Evolutionary conservation across 2,329 filamentous ascomycete species (phyloP).

Genomic region (Neoscytalidium dimidiatum): DNA sequence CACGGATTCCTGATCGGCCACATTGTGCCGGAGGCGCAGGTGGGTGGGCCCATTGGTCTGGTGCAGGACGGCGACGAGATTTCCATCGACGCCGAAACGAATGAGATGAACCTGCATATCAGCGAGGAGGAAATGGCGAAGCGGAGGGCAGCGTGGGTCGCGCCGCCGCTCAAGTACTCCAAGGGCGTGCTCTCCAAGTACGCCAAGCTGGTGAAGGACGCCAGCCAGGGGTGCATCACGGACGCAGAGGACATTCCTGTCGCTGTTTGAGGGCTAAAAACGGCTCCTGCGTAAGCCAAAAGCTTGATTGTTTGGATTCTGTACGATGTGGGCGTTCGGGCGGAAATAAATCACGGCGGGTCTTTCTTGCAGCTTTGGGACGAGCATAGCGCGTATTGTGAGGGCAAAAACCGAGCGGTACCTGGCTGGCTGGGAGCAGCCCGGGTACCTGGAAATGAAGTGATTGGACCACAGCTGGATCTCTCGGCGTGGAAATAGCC

Average conservation of each 20-base stretch:
- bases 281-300: neutral
- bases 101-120: constrained; percentile 66
- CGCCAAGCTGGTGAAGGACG: constrained; percentile 56
- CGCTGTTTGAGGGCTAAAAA: neutral
- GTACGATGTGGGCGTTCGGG: constrained; percentile 14
- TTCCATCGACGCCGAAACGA: constrained; percentile 78
- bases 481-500: constrained; percentile 17
- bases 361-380: neutral
- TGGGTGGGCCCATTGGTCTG: constrained; percentile 81
- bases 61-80: constrained; percentile 80
- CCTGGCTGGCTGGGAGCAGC: constrained; percentile 5
- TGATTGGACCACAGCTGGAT: constrained; percentile 14
- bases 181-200: constrained; percentile 64
- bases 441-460: constrained; percentile 18
- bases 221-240: constrained; percentile 61
- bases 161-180: constrained; percentile 58
- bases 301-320: constrained; percentile 5
- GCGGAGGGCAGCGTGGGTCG: constrained; percentile 53
- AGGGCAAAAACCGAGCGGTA: neutral
- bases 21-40: constrained; percentile 83
- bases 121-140: constrained; percentile 62
- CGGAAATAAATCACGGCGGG: neutral
- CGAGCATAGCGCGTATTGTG: neutral
- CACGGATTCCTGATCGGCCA: constrained; percentile 89
- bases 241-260: constrained; percentile 38